A percentile compares a stretch with the other conserved stretches of the same genome.
Conservation (phyloP, 2,329 filamentous ascomycete species). For the Zasmidium angulare region DNA sequence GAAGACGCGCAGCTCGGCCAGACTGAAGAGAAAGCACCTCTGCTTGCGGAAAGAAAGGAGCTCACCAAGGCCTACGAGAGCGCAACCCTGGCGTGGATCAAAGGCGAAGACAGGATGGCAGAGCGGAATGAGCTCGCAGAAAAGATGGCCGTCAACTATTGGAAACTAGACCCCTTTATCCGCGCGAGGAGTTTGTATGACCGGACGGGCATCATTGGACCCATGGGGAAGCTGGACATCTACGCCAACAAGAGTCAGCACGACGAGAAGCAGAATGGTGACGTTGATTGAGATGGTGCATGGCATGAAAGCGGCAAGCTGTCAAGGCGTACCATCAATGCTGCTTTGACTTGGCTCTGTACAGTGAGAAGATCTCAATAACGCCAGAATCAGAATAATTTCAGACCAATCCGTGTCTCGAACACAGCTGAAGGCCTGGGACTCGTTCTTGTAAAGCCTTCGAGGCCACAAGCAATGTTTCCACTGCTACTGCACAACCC, state of each 20-base stretch:
- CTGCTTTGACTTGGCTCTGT: too few relatives aligned
- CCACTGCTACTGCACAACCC: too few relatives aligned
- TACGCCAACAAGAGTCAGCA: constrained; percentile 50
- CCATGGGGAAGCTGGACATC: constrained; percentile 68
- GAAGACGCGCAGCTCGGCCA: constrained; percentile 78
- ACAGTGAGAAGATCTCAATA: too few relatives aligned
- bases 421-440: too few relatives aligned
- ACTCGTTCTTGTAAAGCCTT: too few relatives aligned
- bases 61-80: constrained; percentile 74
- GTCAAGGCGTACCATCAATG: too few relatives aligned
- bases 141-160: constrained; percentile 72
- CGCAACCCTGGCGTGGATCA: constrained; percentile 74
- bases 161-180: constrained; percentile 84
- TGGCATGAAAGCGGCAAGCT: too few relatives aligned
- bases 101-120: constrained; percentile 42
- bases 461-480: too few relatives aligned
- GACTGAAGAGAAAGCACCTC: constrained; percentile 57
- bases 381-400: too few relatives aligned
- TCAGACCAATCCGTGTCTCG: too few relatives aligned
- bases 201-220: constrained; percentile 68
- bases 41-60: constrained; percentile 63
- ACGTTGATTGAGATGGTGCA: background rate
- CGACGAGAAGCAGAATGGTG: background rate
- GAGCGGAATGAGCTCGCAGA: constrained; percentile 36
- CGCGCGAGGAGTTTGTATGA: constrained; percentile 84